Base-by-base conservation (phyloP, 2,329 filamentous ascomycete genomes). In the Biscogniauxia mediterranea region DNA sequence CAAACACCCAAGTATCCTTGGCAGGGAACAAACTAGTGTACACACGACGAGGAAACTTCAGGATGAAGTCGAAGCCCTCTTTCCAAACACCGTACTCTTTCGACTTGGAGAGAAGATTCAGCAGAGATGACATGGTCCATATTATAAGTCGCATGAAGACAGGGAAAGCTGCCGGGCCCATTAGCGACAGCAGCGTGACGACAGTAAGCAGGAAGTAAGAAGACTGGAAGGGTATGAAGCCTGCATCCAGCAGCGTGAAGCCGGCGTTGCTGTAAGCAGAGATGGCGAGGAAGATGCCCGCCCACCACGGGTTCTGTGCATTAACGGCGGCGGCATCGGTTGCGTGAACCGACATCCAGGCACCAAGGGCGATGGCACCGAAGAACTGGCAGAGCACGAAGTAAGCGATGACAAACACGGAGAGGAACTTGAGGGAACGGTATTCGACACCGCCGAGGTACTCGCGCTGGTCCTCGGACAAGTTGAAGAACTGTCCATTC, bases 181-280 rank as follows among this genome's bases (percentile, higher is more conserved):
- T 81, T 19, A 84, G 74, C 15, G 71, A 70, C 26, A 74, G 61
- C 28, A 72, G 55, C 9, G 72, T 70, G 25, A 74, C 70, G 55
- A 72, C 62, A 15, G 64, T 62, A 21, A 74, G 64, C 2, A 74
- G 65, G 52, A 75, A 74, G 25, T 70, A 74, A n/a, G 71, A 73
- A n/a, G 68, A 75, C 58, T 80, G 79, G 61, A 81, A 84, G 0
- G 79, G 69, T 5, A 72, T 46, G 68, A 86, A 83, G 55, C 85
- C 84, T 7, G 79, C 79, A 67, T 85, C 82, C 20, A 85, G 71
- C 56, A 85, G 73, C 50, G 77, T 81, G 81, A 86, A 84, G n/a
- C 83, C 83, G 8, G 78, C 81, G 61, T 85, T 85, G 71, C 84
- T 85, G 70, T 85, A 85, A 0, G 83, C 82, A 25, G 80, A 83